Conservation (phyloP, 495 filamentous ascomycete species). For the Symbiotaphrina buchneri region DNA sequence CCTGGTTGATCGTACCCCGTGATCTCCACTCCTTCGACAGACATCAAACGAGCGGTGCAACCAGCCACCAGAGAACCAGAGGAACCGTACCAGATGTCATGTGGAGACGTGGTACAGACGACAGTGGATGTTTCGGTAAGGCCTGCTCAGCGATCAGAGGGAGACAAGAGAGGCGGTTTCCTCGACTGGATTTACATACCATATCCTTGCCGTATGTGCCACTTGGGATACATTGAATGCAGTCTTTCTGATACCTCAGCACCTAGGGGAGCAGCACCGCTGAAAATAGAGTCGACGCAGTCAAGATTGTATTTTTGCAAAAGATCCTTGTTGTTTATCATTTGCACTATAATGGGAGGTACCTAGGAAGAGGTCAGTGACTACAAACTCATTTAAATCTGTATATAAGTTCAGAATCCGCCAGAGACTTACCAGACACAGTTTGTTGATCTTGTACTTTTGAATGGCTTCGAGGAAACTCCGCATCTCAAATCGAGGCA, state of each 20-base stretch:
- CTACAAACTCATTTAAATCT: not conserved
- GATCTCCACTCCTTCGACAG: constrained; percentile 53
- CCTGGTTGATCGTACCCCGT: constrained; percentile 55
- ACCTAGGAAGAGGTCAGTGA: constrained; percentile 22
- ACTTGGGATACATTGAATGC: constrained; percentile 36
- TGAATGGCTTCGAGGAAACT: constrained; percentile 43
- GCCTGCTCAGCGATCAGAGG: constrained; percentile 16
- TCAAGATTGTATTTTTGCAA: constrained; percentile 54
- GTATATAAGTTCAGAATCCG: not conserved
- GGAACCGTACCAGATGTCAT: constrained; percentile 51
- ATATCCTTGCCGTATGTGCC: constrained; percentile 59
- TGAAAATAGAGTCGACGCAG: constrained; percentile 43
- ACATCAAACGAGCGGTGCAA: constrained; percentile 43
- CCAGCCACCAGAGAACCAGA: constrained; percentile 52
- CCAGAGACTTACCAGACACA: constrained; percentile 35
- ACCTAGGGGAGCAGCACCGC: constrained; percentile 68
- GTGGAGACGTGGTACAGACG: constrained; percentile 34
- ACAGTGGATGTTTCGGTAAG: constrained; percentile 70
- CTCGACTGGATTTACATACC: constrained; percentile 34
- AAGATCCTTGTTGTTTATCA: constrained; percentile 40
- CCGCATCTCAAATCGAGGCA: constrained; percentile 66
- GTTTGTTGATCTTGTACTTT: constrained; percentile 41
- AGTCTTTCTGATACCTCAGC: constrained; percentile 53
- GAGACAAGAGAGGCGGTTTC: no score
- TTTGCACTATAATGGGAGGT: constrained; percentile 67